These are phyloP conservation scores for Rhodotorula babjevae DNA, from an alignment of 768 basidiomycete species.

Conservation along the genomic window DNA sequence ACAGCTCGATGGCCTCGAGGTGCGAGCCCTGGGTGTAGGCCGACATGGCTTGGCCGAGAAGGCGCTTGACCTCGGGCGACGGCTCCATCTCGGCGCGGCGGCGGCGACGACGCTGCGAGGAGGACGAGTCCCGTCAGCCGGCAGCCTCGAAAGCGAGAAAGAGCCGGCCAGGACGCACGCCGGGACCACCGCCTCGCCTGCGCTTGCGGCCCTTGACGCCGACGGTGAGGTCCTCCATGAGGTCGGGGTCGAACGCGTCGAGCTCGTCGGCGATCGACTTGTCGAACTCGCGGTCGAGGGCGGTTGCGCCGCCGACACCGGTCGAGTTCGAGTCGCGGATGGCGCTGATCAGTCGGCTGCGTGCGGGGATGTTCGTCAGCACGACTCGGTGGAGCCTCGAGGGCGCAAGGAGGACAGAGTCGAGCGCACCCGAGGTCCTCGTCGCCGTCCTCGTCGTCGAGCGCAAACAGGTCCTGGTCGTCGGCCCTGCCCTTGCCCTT, in stretches of 20 bases:
- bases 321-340: slow-evolving; percentile 45
- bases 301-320: slow-evolving; percentile 46
- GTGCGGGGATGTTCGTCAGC: not conserved
- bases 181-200: slow-evolving; percentile 15
- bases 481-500: slow-evolving; percentile 17
- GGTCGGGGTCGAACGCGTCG: slow-evolving; percentile 57
- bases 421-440: slow-evolving; percentile 33
- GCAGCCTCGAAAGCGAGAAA: not conserved
- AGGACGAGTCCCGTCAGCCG: not conserved
- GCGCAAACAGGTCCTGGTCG: slow-evolving; percentile 20
- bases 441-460: slow-evolving; percentile 6
- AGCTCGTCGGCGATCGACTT: slow-evolving; percentile 63
- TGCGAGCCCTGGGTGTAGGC: slow-evolving; percentile 71
- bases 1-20: slow-evolving; percentile 65
- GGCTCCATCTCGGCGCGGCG: slow-evolving; percentile 42
- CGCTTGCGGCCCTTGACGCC: slow-evolving; percentile 28
- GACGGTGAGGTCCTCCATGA: slow-evolving; percentile 26
- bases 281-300: slow-evolving; percentile 68
- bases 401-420: too few relatives aligned
- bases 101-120: slow-evolving; percentile 20
- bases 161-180: not conserved
- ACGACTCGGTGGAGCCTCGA: too few relatives aligned
- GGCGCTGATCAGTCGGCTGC: slow-evolving; percentile 39
- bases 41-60: slow-evolving; percentile 82
- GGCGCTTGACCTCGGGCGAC: slow-evolving; percentile 47